Base-by-base conservation (phyloP, 768 basidiomycete species). In the Suillus brevipes region DNA sequence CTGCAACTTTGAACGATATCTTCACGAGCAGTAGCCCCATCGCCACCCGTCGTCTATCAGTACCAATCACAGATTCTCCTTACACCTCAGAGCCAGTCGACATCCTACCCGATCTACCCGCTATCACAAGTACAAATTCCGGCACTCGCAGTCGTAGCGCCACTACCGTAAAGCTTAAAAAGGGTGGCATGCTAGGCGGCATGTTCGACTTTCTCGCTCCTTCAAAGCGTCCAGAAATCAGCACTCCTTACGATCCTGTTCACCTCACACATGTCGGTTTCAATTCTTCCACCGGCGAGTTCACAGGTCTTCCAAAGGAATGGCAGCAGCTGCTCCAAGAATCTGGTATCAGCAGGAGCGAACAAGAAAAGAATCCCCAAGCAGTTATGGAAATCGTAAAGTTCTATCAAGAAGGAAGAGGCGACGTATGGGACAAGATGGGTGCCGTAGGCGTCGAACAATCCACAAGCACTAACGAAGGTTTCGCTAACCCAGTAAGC, bases 251-350 rank as follows among this genome's bases (percentile, higher is more conserved):
- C 76, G 97, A 99, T 78, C 97, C 97, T 38, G 97, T 99, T 45
- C 97, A 99, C 81, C 90, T 99, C 72, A 99, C 97, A 3, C 97
- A 99, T 75, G 97, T 99, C 74, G 97, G 97, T 65, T 99, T 98
- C 87, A 98, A 99, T 78, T 93, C 94, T 7, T 97, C 94, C 64
- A 99, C 97, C 0, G 97, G 97, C 65, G 97, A 99, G 79, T 99
- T 96, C 80, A 95, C 94, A 10, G 97, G 97, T 3, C 83, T 99
- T 38, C 97, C 97, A 3, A 97, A 97, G 77, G 97, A 99, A 80
- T 99, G 97, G 97, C 97, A 99, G 74, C 94, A 98, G 76, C 84
- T 98, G 6, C 79, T 99, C 57, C 94, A 94, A 77, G 95, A 98
- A 76, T 94, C 91, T 67, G 97, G 97, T 62, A 98, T 99, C 74